Conservation (phyloP, 768 basidiomycete species). For the Amylocystis lapponica region DNA sequence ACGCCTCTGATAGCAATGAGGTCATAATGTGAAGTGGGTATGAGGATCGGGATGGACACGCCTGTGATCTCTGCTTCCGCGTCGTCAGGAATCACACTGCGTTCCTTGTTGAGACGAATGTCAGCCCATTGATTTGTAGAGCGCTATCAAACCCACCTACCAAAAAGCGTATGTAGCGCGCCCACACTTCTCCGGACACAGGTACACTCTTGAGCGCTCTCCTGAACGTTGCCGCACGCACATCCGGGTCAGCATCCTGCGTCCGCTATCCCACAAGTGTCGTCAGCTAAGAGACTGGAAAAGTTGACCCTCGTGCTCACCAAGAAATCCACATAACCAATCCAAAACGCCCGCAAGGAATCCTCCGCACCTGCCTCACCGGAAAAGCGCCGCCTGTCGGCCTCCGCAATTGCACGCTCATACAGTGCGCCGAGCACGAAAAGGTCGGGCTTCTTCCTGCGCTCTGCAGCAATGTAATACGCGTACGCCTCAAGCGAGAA, state of each 20-base stretch:
- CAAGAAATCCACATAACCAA: slow-evolving; percentile 62
- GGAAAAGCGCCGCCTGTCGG: slow-evolving; percentile 50
- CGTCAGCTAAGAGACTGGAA: neutral
- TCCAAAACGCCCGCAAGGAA: slow-evolving; percentile 63
- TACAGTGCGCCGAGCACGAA: slow-evolving; percentile 54
- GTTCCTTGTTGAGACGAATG: slow-evolving; percentile 35
- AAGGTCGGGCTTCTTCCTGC: slow-evolving; percentile 50
- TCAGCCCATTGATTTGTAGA: neutral
- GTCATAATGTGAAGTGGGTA: neutral
- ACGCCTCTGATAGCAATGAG: slow-evolving; percentile 40
- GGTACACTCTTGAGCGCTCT: slow-evolving; percentile 72
- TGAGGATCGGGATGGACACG: neutral
- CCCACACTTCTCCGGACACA: slow-evolving; percentile 72
- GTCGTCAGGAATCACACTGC: slow-evolving; percentile 20
- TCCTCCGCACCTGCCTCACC: slow-evolving; percentile 55
- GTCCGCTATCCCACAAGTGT: slow-evolving; percentile 33
- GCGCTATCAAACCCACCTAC: slow-evolving; percentile 41
- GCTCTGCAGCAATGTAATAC: slow-evolving; percentile 58
- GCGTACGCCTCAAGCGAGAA: slow-evolving; percentile 56
- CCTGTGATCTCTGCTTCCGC: slow-evolving; percentile 22
- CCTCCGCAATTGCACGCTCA: slow-evolving; percentile 73
- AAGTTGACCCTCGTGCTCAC: slow-evolving; percentile 30
- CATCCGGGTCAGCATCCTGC: slow-evolving; percentile 36
- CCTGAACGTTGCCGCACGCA: slow-evolving; percentile 37
- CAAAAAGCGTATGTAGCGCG: slow-evolving; percentile 66